phyloP scores from a whole-genome alignment of 1,284 basidiomycete genomes.

The Trichosporon faecale region DNA sequence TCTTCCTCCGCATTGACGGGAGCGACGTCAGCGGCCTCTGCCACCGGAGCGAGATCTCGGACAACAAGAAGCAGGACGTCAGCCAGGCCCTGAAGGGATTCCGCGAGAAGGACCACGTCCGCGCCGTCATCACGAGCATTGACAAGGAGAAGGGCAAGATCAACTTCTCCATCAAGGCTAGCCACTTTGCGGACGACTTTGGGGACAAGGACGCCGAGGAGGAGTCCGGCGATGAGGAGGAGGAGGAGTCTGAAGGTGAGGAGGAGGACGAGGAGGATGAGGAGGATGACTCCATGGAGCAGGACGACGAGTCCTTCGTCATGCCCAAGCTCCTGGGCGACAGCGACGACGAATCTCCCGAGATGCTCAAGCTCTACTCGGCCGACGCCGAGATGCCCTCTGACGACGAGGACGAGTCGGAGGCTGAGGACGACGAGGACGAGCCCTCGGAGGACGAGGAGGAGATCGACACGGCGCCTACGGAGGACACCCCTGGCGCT shows the following conservation, averaged over 20 bases:
- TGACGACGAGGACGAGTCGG: slow-evolving; percentile 32
- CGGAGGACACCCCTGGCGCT: slow-evolving; percentile 19
- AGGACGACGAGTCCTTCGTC: slow-evolving; percentile 34
- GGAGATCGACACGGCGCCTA: slow-evolving; percentile 29
- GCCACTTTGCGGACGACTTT: slow-evolving; percentile 63
- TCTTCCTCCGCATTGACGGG: slow-evolving; percentile 83
- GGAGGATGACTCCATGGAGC: slow-evolving; percentile 58
- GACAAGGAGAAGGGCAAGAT: slow-evolving; percentile 73
- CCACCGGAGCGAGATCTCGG: slow-evolving; percentile 87
- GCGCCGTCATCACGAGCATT: slow-evolving; percentile 70
- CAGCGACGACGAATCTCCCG: slow-evolving; percentile 34
- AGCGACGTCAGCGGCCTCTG: slow-evolving; percentile 85
- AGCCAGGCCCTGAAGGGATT: slow-evolving; percentile 74
- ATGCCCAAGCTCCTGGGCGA: slow-evolving; percentile 15
- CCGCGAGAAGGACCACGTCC: slow-evolving; percentile 80
- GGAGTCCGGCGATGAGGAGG: slow-evolving; percentile 26
- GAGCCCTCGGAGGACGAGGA: slow-evolving; percentile 25
- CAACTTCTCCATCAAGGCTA: slow-evolving; percentile 85
- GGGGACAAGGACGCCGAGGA: slow-evolving; percentile 46
- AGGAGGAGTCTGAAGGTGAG: slow-evolving; percentile 42
- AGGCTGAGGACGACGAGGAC: slow-evolving; percentile 27
- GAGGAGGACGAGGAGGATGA: slow-evolving; percentile 34
- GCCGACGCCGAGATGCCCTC: slow-evolving; percentile 20
- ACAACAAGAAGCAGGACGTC: slow-evolving; percentile 76
- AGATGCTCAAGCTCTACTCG: slow-evolving; percentile 26